Percentiles rank a stretch among this genome's conserved stretches.
These are phyloP conservation scores for Aristolochia californica DNA, from an alignment of 164 flowering plant genomes.

Conservation along the genomic window DNA sequence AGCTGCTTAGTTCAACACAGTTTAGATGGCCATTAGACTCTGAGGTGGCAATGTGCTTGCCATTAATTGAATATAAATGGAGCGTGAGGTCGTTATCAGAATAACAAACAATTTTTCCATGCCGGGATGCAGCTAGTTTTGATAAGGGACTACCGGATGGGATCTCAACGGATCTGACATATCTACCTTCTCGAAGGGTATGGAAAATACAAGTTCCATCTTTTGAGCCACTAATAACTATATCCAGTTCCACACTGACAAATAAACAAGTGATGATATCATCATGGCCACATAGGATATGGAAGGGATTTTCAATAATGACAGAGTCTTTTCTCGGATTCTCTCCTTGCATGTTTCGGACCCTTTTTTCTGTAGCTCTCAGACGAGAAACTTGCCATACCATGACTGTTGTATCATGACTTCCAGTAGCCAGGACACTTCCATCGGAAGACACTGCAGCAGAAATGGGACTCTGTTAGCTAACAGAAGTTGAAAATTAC, in stretches of 20 bases:
- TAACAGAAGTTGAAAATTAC: background rate
- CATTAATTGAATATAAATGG: slow-evolving; percentile 79
- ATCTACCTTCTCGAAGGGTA: slow-evolving; percentile 78
- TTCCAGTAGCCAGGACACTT: slow-evolving; percentile 91
- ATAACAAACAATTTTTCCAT: slow-evolving; percentile 71
- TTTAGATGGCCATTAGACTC: slow-evolving; percentile 92
- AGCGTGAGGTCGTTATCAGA: slow-evolving; percentile 84
- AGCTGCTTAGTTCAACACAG: slow-evolving; percentile 69
- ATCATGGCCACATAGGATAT: slow-evolving; percentile 96
- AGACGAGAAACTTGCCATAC: slow-evolving; percentile 75
- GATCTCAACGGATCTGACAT: slow-evolving; percentile 73
- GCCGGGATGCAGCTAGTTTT: slow-evolving; percentile 78
- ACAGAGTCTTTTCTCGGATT: slow-evolving; percentile 55
- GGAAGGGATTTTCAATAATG: slow-evolving; percentile 74
- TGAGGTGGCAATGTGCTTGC: slow-evolving; percentile 68
- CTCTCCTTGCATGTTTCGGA: slow-evolving; percentile 46
- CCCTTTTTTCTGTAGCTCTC: slow-evolving; percentile 48
- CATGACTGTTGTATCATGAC: slow-evolving; percentile 99
- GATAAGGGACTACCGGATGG: slow-evolving; percentile 76
- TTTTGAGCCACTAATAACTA: slow-evolving; percentile 93
- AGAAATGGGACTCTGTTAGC: slow-evolving; percentile 6
- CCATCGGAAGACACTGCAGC: slow-evolving; percentile 88
- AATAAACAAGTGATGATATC: slow-evolving; percentile 85
- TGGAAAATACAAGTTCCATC: slow-evolving; percentile 96
- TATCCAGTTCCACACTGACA: slow-evolving; percentile 81